These are phyloP conservation scores for Ambrosia artemisiifolia DNA, from an alignment of 129 eudicot species.

Conservation along the genomic window DNA sequence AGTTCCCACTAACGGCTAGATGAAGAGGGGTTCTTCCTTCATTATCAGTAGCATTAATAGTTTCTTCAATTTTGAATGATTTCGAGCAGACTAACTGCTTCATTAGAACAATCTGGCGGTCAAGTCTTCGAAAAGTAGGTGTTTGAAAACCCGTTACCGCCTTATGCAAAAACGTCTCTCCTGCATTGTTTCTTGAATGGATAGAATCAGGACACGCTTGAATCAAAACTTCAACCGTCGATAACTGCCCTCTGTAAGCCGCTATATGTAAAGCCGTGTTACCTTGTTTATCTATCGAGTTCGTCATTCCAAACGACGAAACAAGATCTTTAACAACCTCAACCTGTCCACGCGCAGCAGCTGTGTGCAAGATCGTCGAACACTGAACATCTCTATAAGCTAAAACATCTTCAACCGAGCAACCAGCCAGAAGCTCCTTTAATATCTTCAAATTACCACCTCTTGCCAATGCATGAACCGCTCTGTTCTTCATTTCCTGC, in stretches of 20 bases:
- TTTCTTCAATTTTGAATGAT: slow-evolving; percentile 46
- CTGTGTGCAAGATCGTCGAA: slow-evolving; percentile 78
- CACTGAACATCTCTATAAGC: slow-evolving; percentile 61
- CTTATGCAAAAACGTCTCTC: slow-evolving; percentile 77
- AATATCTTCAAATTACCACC: slow-evolving; percentile 74
- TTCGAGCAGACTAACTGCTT: slow-evolving; percentile 52
- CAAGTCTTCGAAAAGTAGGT: slow-evolving; percentile 67
- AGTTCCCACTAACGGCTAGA: slow-evolving; percentile 65
- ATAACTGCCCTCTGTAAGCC: slow-evolving; percentile 74
- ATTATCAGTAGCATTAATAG: slow-evolving; percentile 50
- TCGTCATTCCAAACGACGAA: slow-evolving; percentile 46
- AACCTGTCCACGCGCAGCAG: slow-evolving; percentile 89
- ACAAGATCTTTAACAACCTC: slow-evolving; percentile 71
- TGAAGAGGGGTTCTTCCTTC: slow-evolving; percentile 87
- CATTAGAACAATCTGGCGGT: slow-evolving; percentile 77
- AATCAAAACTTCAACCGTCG: slow-evolving; percentile 62
- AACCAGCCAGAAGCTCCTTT: slow-evolving; percentile 65
- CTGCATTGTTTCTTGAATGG: slow-evolving; percentile 50
- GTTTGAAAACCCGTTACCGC: slow-evolving; percentile 74
- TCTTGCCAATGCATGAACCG: slow-evolving; percentile 88
- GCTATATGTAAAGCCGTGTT: slow-evolving; percentile 90
- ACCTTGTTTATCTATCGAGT: slow-evolving; percentile 64
- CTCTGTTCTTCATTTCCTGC: slow-evolving; percentile 85
- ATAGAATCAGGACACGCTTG: slow-evolving; percentile 57
- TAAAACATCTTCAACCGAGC: slow-evolving; percentile 49